Evolutionary conservation across 352 stramenopile species (phyloP), one percentile per base, ranked within the genome.

Genomic region (Phytophthora capsici): DNA sequence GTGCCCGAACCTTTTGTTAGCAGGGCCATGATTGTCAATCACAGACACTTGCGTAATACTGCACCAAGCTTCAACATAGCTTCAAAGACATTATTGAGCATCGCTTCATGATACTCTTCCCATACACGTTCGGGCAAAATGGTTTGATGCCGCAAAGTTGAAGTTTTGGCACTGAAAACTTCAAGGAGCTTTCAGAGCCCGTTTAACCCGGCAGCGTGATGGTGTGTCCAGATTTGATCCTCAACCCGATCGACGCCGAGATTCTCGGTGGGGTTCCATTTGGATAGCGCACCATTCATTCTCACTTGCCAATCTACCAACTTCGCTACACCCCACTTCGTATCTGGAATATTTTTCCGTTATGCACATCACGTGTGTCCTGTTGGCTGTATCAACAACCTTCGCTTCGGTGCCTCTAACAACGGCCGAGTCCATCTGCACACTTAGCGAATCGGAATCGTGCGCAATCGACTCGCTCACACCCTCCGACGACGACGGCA

Each of bases 381-480:
- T 19, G 20, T 28, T 65, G 26, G 46, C 26, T 40, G 57, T 38
- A 45, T 34, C 26, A 4, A 13, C 46, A 17, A 46, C 45, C 48
- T 9, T 57, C 20, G 25, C 30, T 36, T 41, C 44, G 16, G 20
- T 36, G 17, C 30, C 45, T 41, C 19, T 6, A 25, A 17, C 43
- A 7, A 62, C 28, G 4, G 55, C 41, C 38, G 55, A 70, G 22
- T 60, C 62, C 17, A 57, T 40, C n/a, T 75, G 55, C 55, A 63
- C 48, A 1, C 45, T 69, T 49, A 64, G 54, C 23, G 61, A 57
- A 37, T 61, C 66, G 2, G 55, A 71, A 43, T 49, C 34, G 20
- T 75, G 67, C 34, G 28, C 67, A 0, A 30, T 75, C 6, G 57
- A 75, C 25, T 63, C 45, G 3, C 51, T 80, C 45, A 55, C 53